Evolutionary conservation across 768 basidiomycete genomes (phyloP), one percentile per base, ranked within the genome.

Genomic region (Trametes gibbosa): DNA sequence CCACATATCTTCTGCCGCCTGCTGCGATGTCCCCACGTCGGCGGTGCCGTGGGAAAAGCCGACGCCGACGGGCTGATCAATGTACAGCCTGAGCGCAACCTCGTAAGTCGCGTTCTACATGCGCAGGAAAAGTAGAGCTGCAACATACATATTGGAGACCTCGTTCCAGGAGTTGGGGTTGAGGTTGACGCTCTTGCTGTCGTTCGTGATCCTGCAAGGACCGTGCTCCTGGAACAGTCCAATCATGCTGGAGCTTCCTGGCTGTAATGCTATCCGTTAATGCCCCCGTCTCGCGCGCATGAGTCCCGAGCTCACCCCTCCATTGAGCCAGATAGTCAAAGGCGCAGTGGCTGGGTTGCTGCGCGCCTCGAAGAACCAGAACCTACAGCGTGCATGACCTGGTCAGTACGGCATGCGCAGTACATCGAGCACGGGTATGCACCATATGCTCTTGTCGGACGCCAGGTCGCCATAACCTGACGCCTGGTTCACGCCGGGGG

Each of bases 281-380:
- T 19, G 13, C 29, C 14, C 4, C 42, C 12, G n/a, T 9, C 29
- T 13, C 3, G 17, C 12, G 16, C 13, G 37, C n/a, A 25, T 14
- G 23, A 14, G 49, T 21, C 4, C 16, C 6, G 12, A 25, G 21
- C 72, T 62, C 51, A 77, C 74, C 21, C 73, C 75, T 23, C 85
- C 85, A 68, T 87, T 86, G 58, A 87, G 82, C 86, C 85, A 87
- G 5, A 86, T 73, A 13, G 81, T 76, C 21, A 88, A 74, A n/a
- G 85, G 85, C 0, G 84, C 85, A 0, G 76, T 83, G 27, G 77
- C 77, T 0, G 84, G 78, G 65, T 83, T 81, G 25, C 81, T 80
- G 13, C 85, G 80, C 0, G 85, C 77, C 8, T 75, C 84, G 65
- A 87, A 87, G 73, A 83, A 87, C 84, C 84, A 86, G 73, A 86